Conservation (phyloP, 2,329 filamentous ascomycete species). For the Fusarium duplospermum region DNA sequence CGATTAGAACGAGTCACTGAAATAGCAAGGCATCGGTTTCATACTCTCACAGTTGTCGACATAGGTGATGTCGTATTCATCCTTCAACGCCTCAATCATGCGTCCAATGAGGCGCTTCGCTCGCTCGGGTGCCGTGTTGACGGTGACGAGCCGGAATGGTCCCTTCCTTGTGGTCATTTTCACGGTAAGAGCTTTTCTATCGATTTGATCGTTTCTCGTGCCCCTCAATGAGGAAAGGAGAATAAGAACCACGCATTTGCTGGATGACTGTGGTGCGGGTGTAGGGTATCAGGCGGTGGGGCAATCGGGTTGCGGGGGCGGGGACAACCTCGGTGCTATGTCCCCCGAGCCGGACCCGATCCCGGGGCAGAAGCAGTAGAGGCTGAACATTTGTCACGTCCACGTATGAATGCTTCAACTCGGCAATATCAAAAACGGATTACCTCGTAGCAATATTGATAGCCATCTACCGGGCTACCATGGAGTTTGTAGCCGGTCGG, state of each 20-base stretch:
- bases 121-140: slow-evolving; percentile 75
- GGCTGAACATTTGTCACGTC: background rate
- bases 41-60: slow-evolving; percentile 72
- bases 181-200: background rate
- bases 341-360: background rate
- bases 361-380: background rate
- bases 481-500: background rate
- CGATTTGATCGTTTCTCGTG: background rate
- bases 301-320: background rate
- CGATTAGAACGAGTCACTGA: no score
- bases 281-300: background rate
- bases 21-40: no score
- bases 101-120: slow-evolving; percentile 72
- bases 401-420: background rate
- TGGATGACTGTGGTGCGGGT: background rate
- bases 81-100: slow-evolving; percentile 70
- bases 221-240: background rate
- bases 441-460: background rate
- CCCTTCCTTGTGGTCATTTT: slow-evolving; percentile 45
- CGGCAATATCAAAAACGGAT: background rate
- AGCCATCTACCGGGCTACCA: background rate
- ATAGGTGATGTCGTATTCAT: slow-evolving; percentile 72
- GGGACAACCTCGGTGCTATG: background rate
- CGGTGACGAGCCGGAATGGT: slow-evolving; percentile 73
- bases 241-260: background rate